Conservation (phyloP, 1,284 basidiomycete genomes). For the Pascua guehoae region DNA sequence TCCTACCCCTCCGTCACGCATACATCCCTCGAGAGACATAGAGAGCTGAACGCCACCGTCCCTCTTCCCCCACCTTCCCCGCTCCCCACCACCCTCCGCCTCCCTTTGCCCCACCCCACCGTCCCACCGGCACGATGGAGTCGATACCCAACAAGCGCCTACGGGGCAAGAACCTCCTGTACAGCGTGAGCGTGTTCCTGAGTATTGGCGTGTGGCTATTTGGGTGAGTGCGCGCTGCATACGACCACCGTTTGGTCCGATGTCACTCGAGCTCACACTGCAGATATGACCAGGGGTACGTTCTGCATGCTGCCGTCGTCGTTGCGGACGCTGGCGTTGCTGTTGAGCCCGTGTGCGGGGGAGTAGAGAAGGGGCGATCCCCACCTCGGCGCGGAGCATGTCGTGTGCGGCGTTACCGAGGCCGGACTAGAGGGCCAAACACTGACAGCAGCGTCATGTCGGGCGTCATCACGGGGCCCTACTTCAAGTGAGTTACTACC, state of each 20-base stretch:
- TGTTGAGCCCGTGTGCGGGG: background rate
- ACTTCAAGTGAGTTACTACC: slow-evolving; percentile 59
- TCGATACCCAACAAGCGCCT: background rate
- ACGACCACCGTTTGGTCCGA: background rate
- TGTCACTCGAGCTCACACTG: slow-evolving; percentile 6
- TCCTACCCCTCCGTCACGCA: no score
- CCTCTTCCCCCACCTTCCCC: no score
- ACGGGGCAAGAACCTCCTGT: slow-evolving; percentile 66
- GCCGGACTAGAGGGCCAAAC: background rate
- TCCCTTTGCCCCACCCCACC: no score
- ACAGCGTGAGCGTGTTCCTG: slow-evolving; percentile 32
- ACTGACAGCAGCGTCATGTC: slow-evolving; percentile 38
- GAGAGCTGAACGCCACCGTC: no score
- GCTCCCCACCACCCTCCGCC: no score
- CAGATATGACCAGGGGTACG: slow-evolving; percentile 81
- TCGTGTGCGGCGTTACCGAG: background rate
- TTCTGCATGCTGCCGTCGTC: background rate
- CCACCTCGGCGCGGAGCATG: background rate
- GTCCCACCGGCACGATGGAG: no score
- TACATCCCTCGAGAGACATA: no score
- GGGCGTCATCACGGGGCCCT: slow-evolving; percentile 88
- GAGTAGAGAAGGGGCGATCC: no score
- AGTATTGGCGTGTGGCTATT: slow-evolving; percentile 59
- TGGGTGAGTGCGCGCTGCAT: slow-evolving; percentile 56
- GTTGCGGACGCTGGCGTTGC: background rate